Base-by-base conservation (phyloP, 2,329 filamentous ascomycete genomes). In the Geosmithia flava region DNA sequence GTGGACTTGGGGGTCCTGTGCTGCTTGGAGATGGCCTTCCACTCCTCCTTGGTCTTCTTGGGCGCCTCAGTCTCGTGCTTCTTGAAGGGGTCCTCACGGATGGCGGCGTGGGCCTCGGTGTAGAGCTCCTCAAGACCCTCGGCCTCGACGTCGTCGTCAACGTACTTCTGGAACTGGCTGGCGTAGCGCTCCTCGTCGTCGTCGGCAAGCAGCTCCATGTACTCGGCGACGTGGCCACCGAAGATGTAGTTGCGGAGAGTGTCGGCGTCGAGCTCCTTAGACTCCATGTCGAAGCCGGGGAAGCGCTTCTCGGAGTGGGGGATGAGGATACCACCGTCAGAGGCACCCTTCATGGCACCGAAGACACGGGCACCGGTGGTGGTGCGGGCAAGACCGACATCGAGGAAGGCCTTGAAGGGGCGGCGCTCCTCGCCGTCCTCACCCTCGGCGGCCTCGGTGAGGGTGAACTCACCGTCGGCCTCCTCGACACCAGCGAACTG, bases 121-220 rank as follows among this genome's bases (percentile, higher is more conserved):
- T 97, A 98, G 60, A 97, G 70, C 65, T 98, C 93, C 87, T 98
- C 93, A 52, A 98, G 81, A 62, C 86, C 88, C 64, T 96, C 93
- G 55, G 93, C 90, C 78, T 97, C 91, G 58, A 98, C 71, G 62
- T 95, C 93, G 67, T 95, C 88, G 58, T 98, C 91, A 60, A 95
- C 85, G 81, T 98, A 98, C 75, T 93, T 85, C 71, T 83, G 78
- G 85, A 98, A 98, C 80, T 98, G 93, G 62, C 81, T 83, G 81
- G 91, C 91, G 87, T 88, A 98, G 69, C 93, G 90, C 83, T 98
- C 93, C 86, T 98, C 93, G 68, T 98, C 93, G 68, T 98, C 93
- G 64, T 98, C 93, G 74, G 93, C 93, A 57, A 98, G 87, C 51
- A 85, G 93, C 85, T 98, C 93, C 93, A 98, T 98, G 84, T 98